Evolutionary conservation across 164 flowering plant genomes (phyloP).

Genomic region (Aristolochia contorta): DNA sequence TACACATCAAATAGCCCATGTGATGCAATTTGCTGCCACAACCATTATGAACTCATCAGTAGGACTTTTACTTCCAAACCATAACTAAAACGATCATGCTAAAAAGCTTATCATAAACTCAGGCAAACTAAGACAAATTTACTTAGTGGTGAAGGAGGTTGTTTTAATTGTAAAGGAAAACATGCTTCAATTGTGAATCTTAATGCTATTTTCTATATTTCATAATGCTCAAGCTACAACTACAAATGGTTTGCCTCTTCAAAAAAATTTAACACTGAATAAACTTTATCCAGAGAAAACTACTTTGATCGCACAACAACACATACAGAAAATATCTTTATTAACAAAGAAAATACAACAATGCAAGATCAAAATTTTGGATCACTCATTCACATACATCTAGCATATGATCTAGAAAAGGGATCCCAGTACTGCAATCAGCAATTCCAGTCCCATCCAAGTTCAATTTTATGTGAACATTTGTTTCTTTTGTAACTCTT

Average conservation of each 20-base stretch:
- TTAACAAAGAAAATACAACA: not conserved
- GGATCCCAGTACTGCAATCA: slow-evolving; percentile 63
- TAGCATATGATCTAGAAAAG: slow-evolving; percentile 95
- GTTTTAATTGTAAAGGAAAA: no score
- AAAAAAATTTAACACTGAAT: no score
- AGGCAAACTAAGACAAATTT: no score
- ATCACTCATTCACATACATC: slow-evolving; percentile 46
- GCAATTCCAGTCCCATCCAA: slow-evolving; percentile 82
- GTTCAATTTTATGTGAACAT: slow-evolving; percentile 65
- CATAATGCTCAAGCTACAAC: not conserved
- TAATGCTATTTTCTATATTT: no score
- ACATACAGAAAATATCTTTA: not conserved
- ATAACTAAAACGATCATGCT: no score
- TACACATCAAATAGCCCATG: slow-evolving; percentile 93
- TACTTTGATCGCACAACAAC: not conserved
- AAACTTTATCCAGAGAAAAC: not conserved
- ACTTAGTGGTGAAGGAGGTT: not conserved
- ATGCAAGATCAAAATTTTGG: not conserved
- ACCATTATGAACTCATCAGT: slow-evolving; percentile 9
- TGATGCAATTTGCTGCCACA: slow-evolving; percentile 83
- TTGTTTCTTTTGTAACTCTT: slow-evolving; percentile 82
- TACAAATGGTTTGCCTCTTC: no score
- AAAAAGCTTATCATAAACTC: not conserved
- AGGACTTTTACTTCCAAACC: no score
- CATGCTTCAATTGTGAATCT: no score